These are phyloP conservation scores for Coelastrella sp. DNA, from an alignment of 139 green algal species.

Conservation along the genomic window DNA sequence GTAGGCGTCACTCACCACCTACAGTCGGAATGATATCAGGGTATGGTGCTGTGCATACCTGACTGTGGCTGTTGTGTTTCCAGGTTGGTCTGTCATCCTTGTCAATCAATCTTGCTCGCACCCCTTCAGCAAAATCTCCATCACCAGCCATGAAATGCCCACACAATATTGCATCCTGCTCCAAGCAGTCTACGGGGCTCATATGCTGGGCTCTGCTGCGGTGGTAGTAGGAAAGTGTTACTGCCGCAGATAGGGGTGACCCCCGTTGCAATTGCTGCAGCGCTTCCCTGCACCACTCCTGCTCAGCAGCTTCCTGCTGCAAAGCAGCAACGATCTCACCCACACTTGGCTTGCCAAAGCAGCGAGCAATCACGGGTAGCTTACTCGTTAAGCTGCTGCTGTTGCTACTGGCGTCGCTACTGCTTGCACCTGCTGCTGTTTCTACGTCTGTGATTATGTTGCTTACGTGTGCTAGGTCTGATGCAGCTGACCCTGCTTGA, in stretches of 20 bases:
- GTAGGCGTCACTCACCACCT: not conserved
- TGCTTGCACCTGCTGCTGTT: constrained; percentile 4
- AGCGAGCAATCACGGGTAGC: constrained; percentile 53
- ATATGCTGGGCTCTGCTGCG: constrained; percentile 42
- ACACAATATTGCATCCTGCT: constrained; percentile 74
- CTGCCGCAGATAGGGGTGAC: constrained; percentile 64
- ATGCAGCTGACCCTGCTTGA: constrained; percentile 24
- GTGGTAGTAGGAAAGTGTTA: constrained; percentile 61
- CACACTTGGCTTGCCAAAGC: constrained; percentile 49
- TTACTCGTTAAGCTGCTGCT: constrained; percentile 30
- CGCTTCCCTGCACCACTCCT: constrained; percentile 29
- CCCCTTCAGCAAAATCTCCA: constrained; percentile 79
- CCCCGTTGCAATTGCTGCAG: constrained; percentile 50
- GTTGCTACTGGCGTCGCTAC: not conserved
- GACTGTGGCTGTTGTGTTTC: constrained; percentile 61
- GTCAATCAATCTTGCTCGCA: constrained; percentile 83
- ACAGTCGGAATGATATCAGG: not conserved
- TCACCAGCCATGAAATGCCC: constrained; percentile 55
- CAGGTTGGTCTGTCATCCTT: constrained; percentile 76
- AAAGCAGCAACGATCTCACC: constrained; percentile 45
- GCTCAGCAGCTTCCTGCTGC: constrained; percentile 24
- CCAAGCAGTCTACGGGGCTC: constrained; percentile 71
- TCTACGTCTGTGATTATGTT: constrained; percentile 26
- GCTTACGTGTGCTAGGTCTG: constrained; percentile 21
- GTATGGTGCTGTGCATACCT: constrained; percentile 54